Conservation (phyloP, 345 rosid species). For the Cardamine occulta region DNA sequence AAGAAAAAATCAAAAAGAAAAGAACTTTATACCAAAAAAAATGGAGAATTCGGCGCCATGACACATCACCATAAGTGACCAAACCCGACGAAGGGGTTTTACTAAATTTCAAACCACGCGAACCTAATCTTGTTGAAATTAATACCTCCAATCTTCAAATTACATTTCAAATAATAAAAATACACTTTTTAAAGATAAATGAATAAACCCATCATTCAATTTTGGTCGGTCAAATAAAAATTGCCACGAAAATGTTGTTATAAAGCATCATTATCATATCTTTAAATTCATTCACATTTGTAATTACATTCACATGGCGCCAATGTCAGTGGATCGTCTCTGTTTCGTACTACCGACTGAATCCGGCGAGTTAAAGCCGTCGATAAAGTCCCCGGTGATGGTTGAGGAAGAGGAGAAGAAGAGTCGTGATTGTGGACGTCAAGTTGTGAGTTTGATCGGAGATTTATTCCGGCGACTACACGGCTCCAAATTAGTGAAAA, state of each 20-base stretch:
- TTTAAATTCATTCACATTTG: constrained; percentile 33
- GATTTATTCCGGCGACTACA: constrained; percentile 50
- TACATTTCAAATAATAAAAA: constrained; percentile 10
- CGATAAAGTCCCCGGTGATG: constrained; percentile 16
- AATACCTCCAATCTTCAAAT: constrained; percentile 17
- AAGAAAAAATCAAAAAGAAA: background rate
- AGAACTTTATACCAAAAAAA: background rate
- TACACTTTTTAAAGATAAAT: background rate
- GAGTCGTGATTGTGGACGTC: constrained; percentile 57
- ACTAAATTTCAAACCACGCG: constrained; percentile 36
- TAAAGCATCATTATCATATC: constrained; percentile 20
- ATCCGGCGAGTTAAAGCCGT: constrained; percentile 51
- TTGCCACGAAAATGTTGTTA: constrained; percentile 12
- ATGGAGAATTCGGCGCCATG: constrained; percentile 2
- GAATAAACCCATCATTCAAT: constrained; percentile 29
- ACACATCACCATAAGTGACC: constrained; percentile 25
- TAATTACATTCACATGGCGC: constrained; percentile 36
- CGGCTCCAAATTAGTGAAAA: constrained; percentile 49
- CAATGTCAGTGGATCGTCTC: constrained; percentile 54
- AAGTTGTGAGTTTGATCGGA: constrained; percentile 48
- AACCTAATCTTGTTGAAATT: constrained; percentile 48
- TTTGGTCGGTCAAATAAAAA: constrained; percentile 37
- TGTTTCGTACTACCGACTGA: constrained; percentile 70
- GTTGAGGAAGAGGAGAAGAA: constrained; percentile 34
- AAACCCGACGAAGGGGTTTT: constrained; percentile 13